Conservation (phyloP, 192 early-diverging fungal species). For the Gryganskiella cystojenkinii region DNA sequence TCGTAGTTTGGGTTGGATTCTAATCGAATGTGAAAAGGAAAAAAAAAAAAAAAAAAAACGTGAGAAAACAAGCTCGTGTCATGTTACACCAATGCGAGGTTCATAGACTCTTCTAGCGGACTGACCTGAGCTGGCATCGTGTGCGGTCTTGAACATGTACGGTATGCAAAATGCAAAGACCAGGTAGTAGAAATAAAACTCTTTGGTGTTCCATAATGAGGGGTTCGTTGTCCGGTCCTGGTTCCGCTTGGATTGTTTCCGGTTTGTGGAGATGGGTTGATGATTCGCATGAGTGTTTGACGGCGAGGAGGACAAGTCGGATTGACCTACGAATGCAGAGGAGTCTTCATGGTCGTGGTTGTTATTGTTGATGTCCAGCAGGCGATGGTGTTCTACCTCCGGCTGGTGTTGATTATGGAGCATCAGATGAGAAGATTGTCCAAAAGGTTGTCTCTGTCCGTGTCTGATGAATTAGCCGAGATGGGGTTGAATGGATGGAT, state of each 20-base stretch:
- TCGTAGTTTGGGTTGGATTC: constrained; percentile 51
- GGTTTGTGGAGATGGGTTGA: constrained; percentile 24
- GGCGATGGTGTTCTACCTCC: constrained; percentile 30
- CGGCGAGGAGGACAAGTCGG: background rate
- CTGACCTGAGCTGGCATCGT: constrained; percentile 65
- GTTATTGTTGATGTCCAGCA: constrained; percentile 25
- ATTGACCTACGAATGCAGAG: constrained; percentile 21
- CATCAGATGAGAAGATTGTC: no score
- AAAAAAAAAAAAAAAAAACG: background rate
- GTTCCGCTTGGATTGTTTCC: constrained; percentile 16
- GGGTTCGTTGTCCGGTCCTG: constrained; percentile 54
- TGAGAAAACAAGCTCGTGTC: background rate
- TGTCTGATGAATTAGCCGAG: no score
- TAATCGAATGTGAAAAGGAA: background rate
- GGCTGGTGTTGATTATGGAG: background rate
- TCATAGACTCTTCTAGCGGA: constrained; percentile 12
- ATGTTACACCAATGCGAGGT: background rate
- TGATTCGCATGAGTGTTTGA: constrained; percentile 2
- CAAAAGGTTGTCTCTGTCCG: no score
- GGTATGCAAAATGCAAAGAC: constrained; percentile 66
- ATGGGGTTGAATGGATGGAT: no score
- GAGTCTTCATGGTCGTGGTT: constrained; percentile 4
- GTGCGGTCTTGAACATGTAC: constrained; percentile 73
- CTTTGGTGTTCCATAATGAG: constrained; percentile 70
- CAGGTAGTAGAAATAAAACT: constrained; percentile 84